A percentile compares a stretch with the other conserved stretches of the same genome.
These are phyloP conservation scores for Hypoxylon sp. DNA, from an alignment of 2,329 filamentous ascomycete species.

Conservation along the genomic window DNA sequence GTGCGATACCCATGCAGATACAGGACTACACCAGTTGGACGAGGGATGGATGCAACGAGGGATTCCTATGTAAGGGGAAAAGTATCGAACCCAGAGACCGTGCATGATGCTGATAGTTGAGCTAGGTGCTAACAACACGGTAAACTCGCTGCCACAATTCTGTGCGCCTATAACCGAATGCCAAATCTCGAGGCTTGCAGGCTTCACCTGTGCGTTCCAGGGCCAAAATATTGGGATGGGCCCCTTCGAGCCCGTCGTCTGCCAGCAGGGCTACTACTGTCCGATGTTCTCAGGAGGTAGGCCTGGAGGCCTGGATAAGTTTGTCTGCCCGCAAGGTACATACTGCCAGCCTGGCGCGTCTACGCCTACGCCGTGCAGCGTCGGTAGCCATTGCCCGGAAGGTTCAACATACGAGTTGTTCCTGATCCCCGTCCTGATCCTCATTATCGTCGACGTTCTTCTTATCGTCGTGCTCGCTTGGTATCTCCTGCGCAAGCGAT, in stretches of 20 bases:
- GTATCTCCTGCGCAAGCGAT: constrained; percentile 48
- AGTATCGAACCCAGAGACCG: background rate
- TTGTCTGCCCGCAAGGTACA: constrained; percentile 55
- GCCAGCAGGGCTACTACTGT: constrained; percentile 58
- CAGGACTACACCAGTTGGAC: constrained; percentile 50
- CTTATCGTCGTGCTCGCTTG: constrained; percentile 50
- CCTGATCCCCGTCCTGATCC: constrained; percentile 53
- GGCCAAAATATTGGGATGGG: constrained; percentile 53
- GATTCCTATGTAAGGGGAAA: constrained; percentile 52
- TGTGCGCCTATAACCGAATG: constrained; percentile 52
- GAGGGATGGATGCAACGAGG: constrained; percentile 49
- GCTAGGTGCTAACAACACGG: constrained; percentile 54
- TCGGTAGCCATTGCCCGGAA: constrained; percentile 56
- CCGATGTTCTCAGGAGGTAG: constrained; percentile 49
- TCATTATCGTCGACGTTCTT: constrained; percentile 53
- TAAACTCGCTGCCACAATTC: constrained; percentile 56
- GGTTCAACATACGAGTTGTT: constrained; percentile 53
- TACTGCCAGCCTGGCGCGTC: constrained; percentile 61
- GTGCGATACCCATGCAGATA: constrained; percentile 52
- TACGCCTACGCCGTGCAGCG: constrained; percentile 56
- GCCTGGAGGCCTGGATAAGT: constrained; percentile 48
- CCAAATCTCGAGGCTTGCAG: constrained; percentile 48
- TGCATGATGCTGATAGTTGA: constrained; percentile 17
- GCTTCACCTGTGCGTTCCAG: constrained; percentile 44
- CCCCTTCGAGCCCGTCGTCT: constrained; percentile 60